Conservation (phyloP, 202 grass and related monocot genomes). For the Hordeum pubiflorum region DNA sequence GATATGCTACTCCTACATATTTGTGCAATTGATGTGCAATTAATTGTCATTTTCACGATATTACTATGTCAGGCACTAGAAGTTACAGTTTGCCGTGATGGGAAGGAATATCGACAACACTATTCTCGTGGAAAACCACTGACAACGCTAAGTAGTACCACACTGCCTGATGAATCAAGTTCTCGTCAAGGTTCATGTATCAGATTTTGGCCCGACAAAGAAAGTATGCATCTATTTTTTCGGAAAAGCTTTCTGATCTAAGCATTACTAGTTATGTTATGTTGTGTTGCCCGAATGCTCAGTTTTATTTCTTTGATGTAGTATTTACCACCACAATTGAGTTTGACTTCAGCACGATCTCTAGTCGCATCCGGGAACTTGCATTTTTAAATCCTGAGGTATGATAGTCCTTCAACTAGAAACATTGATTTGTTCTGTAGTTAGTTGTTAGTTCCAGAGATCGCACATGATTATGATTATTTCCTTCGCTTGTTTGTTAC, state of each 20-base stretch:
- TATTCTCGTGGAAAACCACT: slow-evolving; percentile 83
- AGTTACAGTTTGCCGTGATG: slow-evolving; percentile 85
- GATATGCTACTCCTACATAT: slow-evolving; percentile 7
- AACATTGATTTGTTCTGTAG: neutral
- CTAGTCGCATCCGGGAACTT: slow-evolving; percentile 85
- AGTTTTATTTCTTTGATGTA: slow-evolving; percentile 32
- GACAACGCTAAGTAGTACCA: slow-evolving; percentile 41
- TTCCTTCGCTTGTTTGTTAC: slow-evolving; percentile 3
- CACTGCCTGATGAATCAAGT: slow-evolving; percentile 46
- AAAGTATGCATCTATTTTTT: slow-evolving; percentile 47
- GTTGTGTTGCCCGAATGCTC: slow-evolving; percentile 17
- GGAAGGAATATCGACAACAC: slow-evolving; percentile 66
- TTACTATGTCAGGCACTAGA: slow-evolving; percentile 55
- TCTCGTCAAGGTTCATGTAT: slow-evolving; percentile 55
- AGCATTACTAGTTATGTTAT: slow-evolving; percentile 11
- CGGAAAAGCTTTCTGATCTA: slow-evolving; percentile 3
- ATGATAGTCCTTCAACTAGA: slow-evolving; percentile 15
- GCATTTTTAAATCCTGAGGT: slow-evolving; percentile 98
- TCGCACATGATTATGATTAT: neutral
- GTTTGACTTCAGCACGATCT: slow-evolving; percentile 86
- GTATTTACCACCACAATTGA: slow-evolving; percentile 82
- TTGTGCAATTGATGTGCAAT: neutral
- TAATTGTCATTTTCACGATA: slow-evolving; percentile 10
- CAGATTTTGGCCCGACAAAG: slow-evolving; percentile 95
- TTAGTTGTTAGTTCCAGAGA: neutral